Evolutionary conservation across 164 flowering plant genomes (phyloP), one percentile per base, ranked within the genome.

Genomic region (Vitis rupestris): DNA sequence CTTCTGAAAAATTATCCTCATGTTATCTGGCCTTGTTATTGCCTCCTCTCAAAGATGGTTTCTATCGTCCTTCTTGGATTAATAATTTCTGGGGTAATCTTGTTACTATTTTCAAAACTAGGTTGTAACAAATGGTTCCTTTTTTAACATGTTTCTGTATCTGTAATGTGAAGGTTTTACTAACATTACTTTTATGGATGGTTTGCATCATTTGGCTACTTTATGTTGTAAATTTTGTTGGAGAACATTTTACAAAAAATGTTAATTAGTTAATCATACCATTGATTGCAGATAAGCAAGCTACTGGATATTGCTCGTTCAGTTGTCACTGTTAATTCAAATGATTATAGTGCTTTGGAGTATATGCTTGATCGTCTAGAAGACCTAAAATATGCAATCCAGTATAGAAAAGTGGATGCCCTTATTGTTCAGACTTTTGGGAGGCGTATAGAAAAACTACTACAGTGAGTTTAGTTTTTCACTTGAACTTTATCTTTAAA

Each of bases 381-480:
- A 53, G 91, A 89, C 59, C 85, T 95, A 13, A 90, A 93, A 75
- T 88, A 88, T 80, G 86, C 85, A 62, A 87, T 91, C 70, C 93
- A 90, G 72, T 90, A 88, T 61, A 85, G 94, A 78, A 90, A 91
- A 76, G 94, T 87, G 77, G 97, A 95, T 82, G 97, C 94, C 48
- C 97, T 95, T 66, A 83, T 91, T 67, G 90, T 95, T 27, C 97
- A 93, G 80, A 95, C 99, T 17, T 95, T 95, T 83, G 99, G 99
- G 73, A 84, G 93, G 72, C 92, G 98, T 27, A 89, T 93, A 76
- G 98, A 93, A 82, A 95, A 90, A 76, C 79, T 95, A 65, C 63
- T 95, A 74, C 93, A 89, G 98, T 93, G 78, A 93, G 97, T 90
- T 49, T 14, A 11, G 14, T 60, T 70, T 9, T 66, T 1, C 3